Evolutionary conservation across 768 basidiomycete species (phyloP).

Genomic region (Hygrophoropsis aurantiaca): DNA sequence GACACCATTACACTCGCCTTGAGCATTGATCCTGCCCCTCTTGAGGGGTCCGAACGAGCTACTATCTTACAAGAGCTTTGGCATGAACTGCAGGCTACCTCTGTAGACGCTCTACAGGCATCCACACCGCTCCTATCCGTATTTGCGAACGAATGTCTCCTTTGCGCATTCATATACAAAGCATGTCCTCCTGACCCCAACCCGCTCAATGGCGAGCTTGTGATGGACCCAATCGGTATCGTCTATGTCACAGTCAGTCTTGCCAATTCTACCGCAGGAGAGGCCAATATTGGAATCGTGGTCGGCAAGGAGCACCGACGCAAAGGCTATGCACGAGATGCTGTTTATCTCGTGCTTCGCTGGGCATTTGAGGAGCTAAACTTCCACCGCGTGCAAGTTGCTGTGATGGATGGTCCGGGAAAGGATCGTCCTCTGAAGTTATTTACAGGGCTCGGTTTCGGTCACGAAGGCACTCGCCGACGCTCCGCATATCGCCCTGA

Average conservation of each 20-base stretch:
- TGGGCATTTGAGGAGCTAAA: slow-evolving; percentile 42
- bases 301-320: slow-evolving; percentile 36
- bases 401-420: slow-evolving; percentile 43
- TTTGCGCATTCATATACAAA: slow-evolving; percentile 20
- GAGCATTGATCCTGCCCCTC: too few relatives aligned
- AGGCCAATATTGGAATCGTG: slow-evolving; percentile 59
- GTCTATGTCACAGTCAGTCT: slow-evolving; percentile 25
- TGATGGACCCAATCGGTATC: slow-evolving; percentile 13
- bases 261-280: slow-evolving; percentile 26
- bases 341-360: slow-evolving; percentile 42
- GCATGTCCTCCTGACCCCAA: background rate
- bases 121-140: slow-evolving; percentile 16
- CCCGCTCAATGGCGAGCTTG: background rate
- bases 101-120: slow-evolving; percentile 28
- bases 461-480: slow-evolving; percentile 62
- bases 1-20: too few relatives aligned
- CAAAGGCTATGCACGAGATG: slow-evolving; percentile 46
- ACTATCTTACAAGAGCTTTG: slow-evolving; percentile 14
- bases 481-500: slow-evolving; percentile 48
- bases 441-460: slow-evolving; percentile 53
- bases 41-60: too few relatives aligned
- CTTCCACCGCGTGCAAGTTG: slow-evolving; percentile 35
- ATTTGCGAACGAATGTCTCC: slow-evolving; percentile 29
- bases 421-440: slow-evolving; percentile 46
- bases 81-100: slow-evolving; percentile 17